Evolutionary conservation across 805 yeast genomes (phyloP).

Genomic region (Lipomyces kockii): DNA sequence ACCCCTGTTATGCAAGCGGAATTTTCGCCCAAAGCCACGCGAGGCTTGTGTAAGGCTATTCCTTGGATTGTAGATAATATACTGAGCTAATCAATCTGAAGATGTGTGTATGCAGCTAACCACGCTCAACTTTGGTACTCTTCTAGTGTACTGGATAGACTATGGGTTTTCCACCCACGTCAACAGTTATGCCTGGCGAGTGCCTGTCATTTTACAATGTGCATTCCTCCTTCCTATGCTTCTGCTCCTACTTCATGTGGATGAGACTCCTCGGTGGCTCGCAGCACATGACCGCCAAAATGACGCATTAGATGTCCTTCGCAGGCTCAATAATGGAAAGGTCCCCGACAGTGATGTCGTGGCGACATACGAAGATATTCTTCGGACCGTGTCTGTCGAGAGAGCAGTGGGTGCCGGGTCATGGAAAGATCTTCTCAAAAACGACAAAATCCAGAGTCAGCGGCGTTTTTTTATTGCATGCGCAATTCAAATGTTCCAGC

Average conservation of each 20-base stretch:
- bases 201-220: slow-evolving; percentile 75
- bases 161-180: slow-evolving; percentile 69
- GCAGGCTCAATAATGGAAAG: slow-evolving; percentile 4
- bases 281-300: slow-evolving; percentile 11
- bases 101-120: slow-evolving; percentile 75
- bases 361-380: not conserved
- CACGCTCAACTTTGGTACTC: slow-evolving; percentile 71
- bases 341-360: not conserved
- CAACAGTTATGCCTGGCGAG: slow-evolving; percentile 65
- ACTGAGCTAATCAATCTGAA: not conserved
- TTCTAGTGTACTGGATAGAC: slow-evolving; percentile 80
- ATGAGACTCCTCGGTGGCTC: slow-evolving; percentile 24
- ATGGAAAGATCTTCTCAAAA: slow-evolving; percentile 3
- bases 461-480: slow-evolving; percentile 17
- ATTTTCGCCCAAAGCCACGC: slow-evolving; percentile 43
- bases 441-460: slow-evolving; percentile 11
- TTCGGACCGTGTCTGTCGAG: slow-evolving; percentile 4
- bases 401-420: slow-evolving; percentile 6
- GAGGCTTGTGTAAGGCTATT: not conserved
- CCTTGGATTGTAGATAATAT: not conserved
- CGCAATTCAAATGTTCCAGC: slow-evolving; percentile 20
- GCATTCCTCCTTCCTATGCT: slow-evolving; percentile 63
- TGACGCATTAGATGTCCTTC: slow-evolving; percentile 11
- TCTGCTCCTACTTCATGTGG: slow-evolving; percentile 53
- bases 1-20: slow-evolving; percentile 86